A percentile compares a stretch with the other conserved stretches of the same genome.
Evolutionary conservation across 495 filamentous ascomycete species (phyloP).

Genomic region (Hypoxylon subgilvum): DNA sequence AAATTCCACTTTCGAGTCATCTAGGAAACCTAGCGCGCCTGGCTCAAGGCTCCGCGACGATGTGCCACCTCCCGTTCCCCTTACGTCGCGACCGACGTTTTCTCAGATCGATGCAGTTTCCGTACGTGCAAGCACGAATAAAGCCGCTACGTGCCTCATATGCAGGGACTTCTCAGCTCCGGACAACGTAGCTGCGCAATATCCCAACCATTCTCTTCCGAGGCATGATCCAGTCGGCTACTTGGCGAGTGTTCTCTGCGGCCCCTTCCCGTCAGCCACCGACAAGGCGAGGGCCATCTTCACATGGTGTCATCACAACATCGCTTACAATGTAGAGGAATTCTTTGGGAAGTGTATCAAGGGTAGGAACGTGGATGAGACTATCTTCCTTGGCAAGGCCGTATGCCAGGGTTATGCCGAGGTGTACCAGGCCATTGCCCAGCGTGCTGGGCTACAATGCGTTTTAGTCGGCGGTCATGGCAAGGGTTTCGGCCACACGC

Average conservation of each 20-base stretch:
- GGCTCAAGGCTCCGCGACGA: conserved; percentile 24
- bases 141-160: conserved; percentile 63
- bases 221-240: conserved; percentile 65
- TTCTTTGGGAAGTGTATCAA: conserved; percentile 74
- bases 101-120: conserved; percentile 50
- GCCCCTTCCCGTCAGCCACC: conserved; percentile 77
- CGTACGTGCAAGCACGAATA: conserved; percentile 40
- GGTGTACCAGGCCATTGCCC: conserved; percentile 77
- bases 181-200: conserved; percentile 77
- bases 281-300: conserved; percentile 94
- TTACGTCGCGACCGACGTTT: conserved; percentile 51
- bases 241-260: conserved; percentile 77
- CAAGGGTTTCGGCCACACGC: conserved; percentile 77
- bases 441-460: conserved; percentile 73
- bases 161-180: conserved; percentile 88
- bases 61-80: conserved; percentile 54
- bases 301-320: conserved; percentile 94
- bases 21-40: conserved; percentile 4
- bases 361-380: conserved; percentile 69
- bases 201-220: conserved; percentile 73
- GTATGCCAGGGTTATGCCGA: conserved; percentile 92
- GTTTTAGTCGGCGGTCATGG: conserved; percentile 78
- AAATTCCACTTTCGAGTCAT: conserved; percentile 25
- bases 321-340: conserved; percentile 77
- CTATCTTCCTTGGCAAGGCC: conserved; percentile 74